Percentiles rank a stretch among this genome's conserved stretches.
phyloP scores from a whole-genome alignment of 768 basidiomycete genomes.

The Coprinopsis marcescibilis region DNA sequence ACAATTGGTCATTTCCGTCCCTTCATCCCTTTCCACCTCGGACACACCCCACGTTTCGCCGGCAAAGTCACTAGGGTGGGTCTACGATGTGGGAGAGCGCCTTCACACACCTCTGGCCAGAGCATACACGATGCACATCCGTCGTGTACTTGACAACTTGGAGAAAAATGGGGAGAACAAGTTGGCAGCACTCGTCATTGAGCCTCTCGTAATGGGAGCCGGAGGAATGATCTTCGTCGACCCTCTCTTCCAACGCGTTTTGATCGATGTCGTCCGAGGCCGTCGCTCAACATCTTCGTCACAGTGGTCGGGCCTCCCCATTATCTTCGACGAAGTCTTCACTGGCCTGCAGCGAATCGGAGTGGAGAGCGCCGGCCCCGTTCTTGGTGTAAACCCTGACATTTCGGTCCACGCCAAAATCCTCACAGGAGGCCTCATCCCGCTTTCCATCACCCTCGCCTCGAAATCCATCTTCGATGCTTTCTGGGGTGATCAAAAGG shows the following conservation, averaged over 20 bases:
- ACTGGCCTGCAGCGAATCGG: constrained; percentile 88
- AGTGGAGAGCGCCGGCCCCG: constrained; percentile 50
- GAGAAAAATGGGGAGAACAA: constrained; percentile 32
- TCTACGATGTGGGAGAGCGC: constrained; percentile 69
- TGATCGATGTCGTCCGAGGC: constrained; percentile 76
- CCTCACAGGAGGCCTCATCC: constrained; percentile 87
- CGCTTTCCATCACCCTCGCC: constrained; percentile 81
- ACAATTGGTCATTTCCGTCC: constrained; percentile 45
- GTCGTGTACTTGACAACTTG: constrained; percentile 42
- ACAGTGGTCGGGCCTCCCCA: constrained; percentile 68
- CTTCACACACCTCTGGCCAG: constrained; percentile 54
- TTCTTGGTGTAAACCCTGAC: constrained; percentile 76
- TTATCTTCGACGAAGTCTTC: constrained; percentile 96
- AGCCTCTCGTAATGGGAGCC: constrained; percentile 91
- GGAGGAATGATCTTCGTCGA: constrained; percentile 98
- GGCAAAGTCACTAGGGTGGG: constrained; percentile 44
- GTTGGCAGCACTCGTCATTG: constrained; percentile 77
- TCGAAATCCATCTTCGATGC: constrained; percentile 73
- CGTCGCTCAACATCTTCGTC: constrained; percentile 25
- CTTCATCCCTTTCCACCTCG: constrained; percentile 37
- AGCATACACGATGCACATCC: constrained; percentile 58
- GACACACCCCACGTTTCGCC: constrained; percentile 22
- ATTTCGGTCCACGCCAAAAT: constrained; percentile 92
- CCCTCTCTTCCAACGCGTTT: constrained; percentile 87
- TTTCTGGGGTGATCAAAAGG: constrained; percentile 71